A percentile compares a stretch with the other conserved stretches of the same genome.
phyloP scores from a whole-genome alignment of 2,329 filamentous ascomycete genomes.

The Xylariaceae sp. region DNA sequence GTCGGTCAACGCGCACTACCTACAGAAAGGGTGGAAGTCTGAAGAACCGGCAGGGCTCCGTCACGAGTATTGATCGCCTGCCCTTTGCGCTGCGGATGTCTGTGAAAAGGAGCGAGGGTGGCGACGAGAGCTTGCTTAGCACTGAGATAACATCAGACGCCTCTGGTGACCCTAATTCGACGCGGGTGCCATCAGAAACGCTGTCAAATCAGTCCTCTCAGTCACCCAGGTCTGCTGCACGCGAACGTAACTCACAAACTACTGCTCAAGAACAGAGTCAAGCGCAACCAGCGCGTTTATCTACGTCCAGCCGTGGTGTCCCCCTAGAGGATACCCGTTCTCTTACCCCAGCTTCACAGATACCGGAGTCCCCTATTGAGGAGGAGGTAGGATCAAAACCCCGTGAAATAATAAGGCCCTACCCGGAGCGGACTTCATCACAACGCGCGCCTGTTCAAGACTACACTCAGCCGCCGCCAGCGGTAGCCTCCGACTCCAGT shows the following conservation, averaged over 20 bases:
- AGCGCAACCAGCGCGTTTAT: slow-evolving; percentile 18
- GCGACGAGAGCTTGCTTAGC: slow-evolving; percentile 37
- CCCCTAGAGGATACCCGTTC: slow-evolving; percentile 23
- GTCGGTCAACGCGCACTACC: slow-evolving; percentile 85
- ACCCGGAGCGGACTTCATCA: slow-evolving; percentile 52
- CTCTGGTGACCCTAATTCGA: slow-evolving; percentile 48
- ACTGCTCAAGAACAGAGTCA: slow-evolving; percentile 35
- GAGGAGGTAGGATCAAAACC: slow-evolving; percentile 27
- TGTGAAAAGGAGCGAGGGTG: slow-evolving; percentile 54
- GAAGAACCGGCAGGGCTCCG: slow-evolving; percentile 75
- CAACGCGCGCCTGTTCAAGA: slow-evolving; percentile 41
- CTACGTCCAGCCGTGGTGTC: slow-evolving; percentile 19
- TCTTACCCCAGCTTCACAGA: slow-evolving; percentile 45
- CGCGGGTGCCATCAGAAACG: slow-evolving; percentile 67
- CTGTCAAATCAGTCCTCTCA: slow-evolving; percentile 58
- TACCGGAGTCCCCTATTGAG: slow-evolving; percentile 59
- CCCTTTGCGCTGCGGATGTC: slow-evolving; percentile 69
- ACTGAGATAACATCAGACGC: slow-evolving; percentile 40
- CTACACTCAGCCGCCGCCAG: slow-evolving; percentile 42
- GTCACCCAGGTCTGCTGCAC: slow-evolving; percentile 44
- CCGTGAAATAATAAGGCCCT: slow-evolving; percentile 33
- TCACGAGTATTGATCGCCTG: slow-evolving; percentile 70
- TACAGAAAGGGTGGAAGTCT: slow-evolving; percentile 83
- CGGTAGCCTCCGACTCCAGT: slow-evolving; percentile 40
- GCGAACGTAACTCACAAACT: slow-evolving; percentile 48